Conservation (phyloP, 495 filamentous ascomycete species). For the Aspergillus egyptiacus region DNA sequence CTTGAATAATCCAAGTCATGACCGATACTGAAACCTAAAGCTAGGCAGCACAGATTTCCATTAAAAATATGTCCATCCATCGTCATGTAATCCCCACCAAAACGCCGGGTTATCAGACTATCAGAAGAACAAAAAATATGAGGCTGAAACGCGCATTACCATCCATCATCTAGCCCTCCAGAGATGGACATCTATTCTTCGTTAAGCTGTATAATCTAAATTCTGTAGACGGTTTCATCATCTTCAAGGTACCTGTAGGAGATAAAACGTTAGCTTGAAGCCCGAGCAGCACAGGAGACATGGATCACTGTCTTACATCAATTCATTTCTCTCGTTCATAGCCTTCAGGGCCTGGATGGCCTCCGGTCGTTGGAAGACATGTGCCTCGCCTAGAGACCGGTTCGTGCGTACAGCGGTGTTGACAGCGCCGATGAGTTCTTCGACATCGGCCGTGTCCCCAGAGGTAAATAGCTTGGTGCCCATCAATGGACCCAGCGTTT, state of each 20-base stretch:
- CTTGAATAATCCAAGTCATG: too few species aligned
- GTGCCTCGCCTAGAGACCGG: conserved; percentile 31
- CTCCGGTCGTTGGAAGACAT: conserved; percentile 62
- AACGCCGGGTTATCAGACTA: not conserved
- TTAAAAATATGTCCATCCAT: too few species aligned
- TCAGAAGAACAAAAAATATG: not conserved
- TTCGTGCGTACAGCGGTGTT: conserved; percentile 57
- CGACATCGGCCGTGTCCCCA: conserved; percentile 71
- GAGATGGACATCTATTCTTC: not conserved
- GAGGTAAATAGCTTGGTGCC: conserved; percentile 67
- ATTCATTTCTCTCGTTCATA: conserved; percentile 78
- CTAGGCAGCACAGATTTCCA: too few species aligned
- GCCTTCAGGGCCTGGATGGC: conserved; percentile 66
- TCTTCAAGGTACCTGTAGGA: conserved; percentile 48
- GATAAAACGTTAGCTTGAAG: conserved; percentile 5
- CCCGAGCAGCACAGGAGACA: not conserved
- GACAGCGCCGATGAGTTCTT: conserved; percentile 68
- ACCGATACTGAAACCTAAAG: too few species aligned
- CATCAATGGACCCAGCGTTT: conserved; percentile 71
- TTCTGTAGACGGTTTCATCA: conserved; percentile 47
- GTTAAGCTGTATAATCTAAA: conserved; percentile 24
- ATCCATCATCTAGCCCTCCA: not conserved
- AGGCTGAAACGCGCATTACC: not conserved
- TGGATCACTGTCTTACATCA: conserved; percentile 88
- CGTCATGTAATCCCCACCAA: not conserved